Conservation (phyloP, 768 basidiomycete genomes). For the Chalciporus pseudorubinellus region DNA sequence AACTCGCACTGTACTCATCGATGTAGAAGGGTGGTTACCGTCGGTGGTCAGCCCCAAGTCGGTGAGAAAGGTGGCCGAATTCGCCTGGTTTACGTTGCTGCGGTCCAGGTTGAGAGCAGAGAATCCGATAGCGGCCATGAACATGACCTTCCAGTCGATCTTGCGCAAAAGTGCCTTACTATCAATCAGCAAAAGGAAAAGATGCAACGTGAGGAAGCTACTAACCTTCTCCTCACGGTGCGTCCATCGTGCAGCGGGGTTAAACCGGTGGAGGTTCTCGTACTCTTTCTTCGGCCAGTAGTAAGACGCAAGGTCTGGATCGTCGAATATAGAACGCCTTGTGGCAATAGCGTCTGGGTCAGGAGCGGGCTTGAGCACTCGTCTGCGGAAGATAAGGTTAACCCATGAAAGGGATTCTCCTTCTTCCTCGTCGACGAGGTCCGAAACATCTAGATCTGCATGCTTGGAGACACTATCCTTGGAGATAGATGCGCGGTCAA, state of each 20-base stretch:
- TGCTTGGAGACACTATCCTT: too few relatives aligned
- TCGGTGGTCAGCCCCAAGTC: constrained; percentile 55
- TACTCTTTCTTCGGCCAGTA: constrained; percentile 49
- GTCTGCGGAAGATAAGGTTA: too few relatives aligned
- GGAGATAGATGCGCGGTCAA: too few relatives aligned
- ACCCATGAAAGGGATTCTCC: not conserved
- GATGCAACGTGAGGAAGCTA: not conserved
- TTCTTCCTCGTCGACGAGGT: constrained; percentile 12
- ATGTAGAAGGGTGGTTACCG: constrained; percentile 23
- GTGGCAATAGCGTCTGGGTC: too few relatives aligned
- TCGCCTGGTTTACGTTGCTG: constrained; percentile 54
- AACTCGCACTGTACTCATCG: not conserved
- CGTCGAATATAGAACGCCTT: too few relatives aligned
- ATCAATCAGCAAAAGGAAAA: not conserved
- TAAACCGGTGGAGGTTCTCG: constrained; percentile 57
- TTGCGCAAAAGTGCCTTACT: constrained; percentile 47
- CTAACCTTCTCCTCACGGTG: constrained; percentile 49
- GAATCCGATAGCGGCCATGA: constrained; percentile 55
- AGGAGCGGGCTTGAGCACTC: too few relatives aligned
- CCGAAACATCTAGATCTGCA: not conserved
- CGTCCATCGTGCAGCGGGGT: constrained; percentile 59
- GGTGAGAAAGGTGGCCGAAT: constrained; percentile 54
- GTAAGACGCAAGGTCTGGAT: not conserved
- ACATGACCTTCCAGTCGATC: constrained; percentile 61
- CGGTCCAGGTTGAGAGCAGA: constrained; percentile 56